These are phyloP conservation scores for Nepenthes mirabilis DNA, from an alignment of 148 eudicot genomes.

Conservation along the genomic window DNA sequence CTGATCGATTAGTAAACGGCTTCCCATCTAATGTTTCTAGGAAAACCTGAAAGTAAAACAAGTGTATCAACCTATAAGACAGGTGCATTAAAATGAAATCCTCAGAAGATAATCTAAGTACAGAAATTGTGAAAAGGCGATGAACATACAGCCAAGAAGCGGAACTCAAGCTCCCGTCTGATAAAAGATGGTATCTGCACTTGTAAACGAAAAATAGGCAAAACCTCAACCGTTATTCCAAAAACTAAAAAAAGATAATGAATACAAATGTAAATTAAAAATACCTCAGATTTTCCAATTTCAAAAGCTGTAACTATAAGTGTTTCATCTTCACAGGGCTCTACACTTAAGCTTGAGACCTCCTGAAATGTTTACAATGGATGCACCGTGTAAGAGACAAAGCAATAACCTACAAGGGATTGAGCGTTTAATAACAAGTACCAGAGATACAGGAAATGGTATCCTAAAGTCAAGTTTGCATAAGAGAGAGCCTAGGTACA, in stretches of 20 bases:
- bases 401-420: too few relatives aligned
- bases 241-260: background rate
- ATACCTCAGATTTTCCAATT: constrained; percentile 74
- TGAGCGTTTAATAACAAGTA: too few relatives aligned
- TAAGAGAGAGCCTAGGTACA: too few relatives aligned
- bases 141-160: constrained; percentile 78
- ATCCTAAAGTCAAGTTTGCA: too few relatives aligned
- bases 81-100: background rate
- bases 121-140: constrained; percentile 3
- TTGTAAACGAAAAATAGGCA: constrained; percentile 7
- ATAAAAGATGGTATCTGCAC: constrained; percentile 74
- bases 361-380: constrained; percentile 32
- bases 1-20: constrained; percentile 52
- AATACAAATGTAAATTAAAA: background rate
- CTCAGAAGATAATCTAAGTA: background rate
- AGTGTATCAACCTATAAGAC: background rate
- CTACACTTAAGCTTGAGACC: constrained; percentile 89
- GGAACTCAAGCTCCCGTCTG: constrained; percentile 85
- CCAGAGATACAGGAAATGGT: too few relatives aligned
- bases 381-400: too few relatives aligned
- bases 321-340: constrained; percentile 71
- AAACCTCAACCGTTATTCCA: background rate
- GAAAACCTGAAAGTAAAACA: constrained; percentile 37
- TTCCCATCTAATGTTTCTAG: constrained; percentile 70
- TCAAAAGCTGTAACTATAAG: constrained; percentile 79